A percentile compares a stretch with the other conserved stretches of the same genome.
Evolutionary conservation across 78 protist species (phyloP).

Genomic region (Capsaspora owczarzaki): DNA sequence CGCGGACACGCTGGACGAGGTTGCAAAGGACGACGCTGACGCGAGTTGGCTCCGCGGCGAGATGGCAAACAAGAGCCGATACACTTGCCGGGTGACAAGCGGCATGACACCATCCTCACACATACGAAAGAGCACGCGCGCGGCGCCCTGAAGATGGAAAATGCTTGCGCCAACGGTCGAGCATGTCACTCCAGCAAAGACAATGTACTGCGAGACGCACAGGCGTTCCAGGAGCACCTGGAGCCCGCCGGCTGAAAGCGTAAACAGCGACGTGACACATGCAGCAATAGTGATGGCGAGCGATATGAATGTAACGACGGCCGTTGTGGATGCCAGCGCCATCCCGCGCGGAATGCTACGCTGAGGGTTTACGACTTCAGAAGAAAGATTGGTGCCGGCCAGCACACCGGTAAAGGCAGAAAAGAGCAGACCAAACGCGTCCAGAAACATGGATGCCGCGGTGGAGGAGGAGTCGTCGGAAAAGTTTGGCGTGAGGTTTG

Average conservation of each 20-base stretch:
- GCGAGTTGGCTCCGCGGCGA: too few relatives aligned
- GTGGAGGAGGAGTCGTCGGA: too few relatives aligned
- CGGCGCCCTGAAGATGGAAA: conserved; percentile 9
- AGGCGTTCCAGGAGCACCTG: neutral
- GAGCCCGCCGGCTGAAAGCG: too few relatives aligned
- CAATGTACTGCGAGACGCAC: neutral
- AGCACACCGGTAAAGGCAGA: neutral
- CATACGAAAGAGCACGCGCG: conserved; percentile 5
- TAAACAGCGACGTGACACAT: neutral
- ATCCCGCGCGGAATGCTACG: neutral
- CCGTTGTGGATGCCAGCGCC: neutral
- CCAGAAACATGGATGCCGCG: neutral
- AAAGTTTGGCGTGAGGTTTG: too few relatives aligned
- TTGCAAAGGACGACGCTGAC: too few relatives aligned
- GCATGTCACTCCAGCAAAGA: neutral
- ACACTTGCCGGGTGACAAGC: too few relatives aligned
- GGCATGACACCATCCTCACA: too few relatives aligned
- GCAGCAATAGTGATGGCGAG: neutral
- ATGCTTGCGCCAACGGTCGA: conserved; percentile 2
- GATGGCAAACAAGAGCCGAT: too few relatives aligned
- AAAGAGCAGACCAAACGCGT: neutral
- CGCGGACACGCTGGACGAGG: too few relatives aligned
- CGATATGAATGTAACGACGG: neutral
- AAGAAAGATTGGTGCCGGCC: neutral
- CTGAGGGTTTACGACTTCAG: neutral